phyloP scores from a whole-genome alignment of 192 early-diverging fungal genomes.

The Backusella parvicylindrica region DNA sequence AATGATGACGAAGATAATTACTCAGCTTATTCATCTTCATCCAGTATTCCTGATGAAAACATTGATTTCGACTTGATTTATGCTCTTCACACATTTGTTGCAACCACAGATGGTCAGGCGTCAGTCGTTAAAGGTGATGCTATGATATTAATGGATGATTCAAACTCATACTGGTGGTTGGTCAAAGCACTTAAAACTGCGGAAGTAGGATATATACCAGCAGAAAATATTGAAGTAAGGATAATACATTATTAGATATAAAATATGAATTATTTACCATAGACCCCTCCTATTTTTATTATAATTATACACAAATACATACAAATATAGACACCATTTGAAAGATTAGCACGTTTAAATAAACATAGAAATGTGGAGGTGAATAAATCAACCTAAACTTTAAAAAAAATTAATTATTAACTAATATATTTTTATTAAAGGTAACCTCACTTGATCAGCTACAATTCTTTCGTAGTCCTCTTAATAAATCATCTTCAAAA shows the following conservation, averaged over 20 bases:
- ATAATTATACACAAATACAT: neutral
- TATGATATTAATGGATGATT: conserved; percentile 72
- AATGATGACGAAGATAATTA: conserved; percentile 20
- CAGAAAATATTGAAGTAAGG: conserved; percentile 77
- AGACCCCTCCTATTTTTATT: neutral
- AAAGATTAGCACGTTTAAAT: conserved; percentile 75
- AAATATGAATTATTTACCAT: neutral
- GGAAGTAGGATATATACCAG: conserved; percentile 81
- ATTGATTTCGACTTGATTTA: conserved; percentile 76
- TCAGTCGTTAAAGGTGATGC: conserved; percentile 72
- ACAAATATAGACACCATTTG: conserved; percentile 62
- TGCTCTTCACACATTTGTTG: conserved; percentile 78
- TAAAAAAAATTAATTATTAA: neutral
- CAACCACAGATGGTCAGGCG: conserved; percentile 77
- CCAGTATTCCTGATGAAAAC: conserved; percentile 46
- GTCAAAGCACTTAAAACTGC: conserved; percentile 58
- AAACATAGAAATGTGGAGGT: conserved; percentile 69
- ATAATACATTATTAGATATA: neutral
- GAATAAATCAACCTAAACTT: conserved; percentile 4
- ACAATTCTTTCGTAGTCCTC: conserved; percentile 27
- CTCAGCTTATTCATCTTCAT: conserved; percentile 15
- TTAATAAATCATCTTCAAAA: conserved; percentile 17
- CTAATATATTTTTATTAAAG: neutral
- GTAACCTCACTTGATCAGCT: conserved; percentile 11
- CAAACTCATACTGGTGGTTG: conserved; percentile 78